phyloP scores from a whole-genome alignment of 495 filamentous ascomycete species.

The Aspergillus conjunctus region DNA sequence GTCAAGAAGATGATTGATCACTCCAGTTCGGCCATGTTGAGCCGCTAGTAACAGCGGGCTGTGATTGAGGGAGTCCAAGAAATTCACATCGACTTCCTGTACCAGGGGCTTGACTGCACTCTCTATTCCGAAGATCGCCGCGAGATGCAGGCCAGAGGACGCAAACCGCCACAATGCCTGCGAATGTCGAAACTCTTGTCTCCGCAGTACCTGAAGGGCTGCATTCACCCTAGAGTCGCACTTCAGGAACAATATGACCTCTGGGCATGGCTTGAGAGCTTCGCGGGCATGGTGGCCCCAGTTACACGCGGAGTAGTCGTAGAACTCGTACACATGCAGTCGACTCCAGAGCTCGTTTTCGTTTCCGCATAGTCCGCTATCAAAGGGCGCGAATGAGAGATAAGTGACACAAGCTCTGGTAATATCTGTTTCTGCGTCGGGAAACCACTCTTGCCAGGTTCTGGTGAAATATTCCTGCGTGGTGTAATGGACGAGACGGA shows the following conservation, averaged over 20 bases:
- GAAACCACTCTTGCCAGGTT: constrained; percentile 27
- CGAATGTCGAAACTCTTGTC: not conserved
- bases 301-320: constrained; percentile 45
- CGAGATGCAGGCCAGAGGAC: not conserved
- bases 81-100: not conserved
- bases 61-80: not conserved
- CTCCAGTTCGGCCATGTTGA: not conserved
- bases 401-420: constrained; percentile 18
- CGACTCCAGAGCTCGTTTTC: constrained; percentile 9
- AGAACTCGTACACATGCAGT: constrained; percentile 31
- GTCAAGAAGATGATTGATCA: constrained; percentile 25
- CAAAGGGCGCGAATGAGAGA: constrained; percentile 15
- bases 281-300: constrained; percentile 41
- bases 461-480: constrained; percentile 48
- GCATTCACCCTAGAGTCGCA: not conserved
- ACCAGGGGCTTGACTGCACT: not conserved
- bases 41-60: not conserved
- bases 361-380: constrained; percentile 22
- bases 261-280: not conserved
- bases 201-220: not conserved
- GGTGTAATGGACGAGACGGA: constrained; percentile 59
- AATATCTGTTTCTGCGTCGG: constrained; percentile 19
- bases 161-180: not conserved
- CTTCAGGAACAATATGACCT: constrained; percentile 1
- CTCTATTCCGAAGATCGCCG: not conserved